Base-by-base conservation (phyloP, 192 early-diverging fungal genomes). In the Anaeromyces robustus region DNA sequence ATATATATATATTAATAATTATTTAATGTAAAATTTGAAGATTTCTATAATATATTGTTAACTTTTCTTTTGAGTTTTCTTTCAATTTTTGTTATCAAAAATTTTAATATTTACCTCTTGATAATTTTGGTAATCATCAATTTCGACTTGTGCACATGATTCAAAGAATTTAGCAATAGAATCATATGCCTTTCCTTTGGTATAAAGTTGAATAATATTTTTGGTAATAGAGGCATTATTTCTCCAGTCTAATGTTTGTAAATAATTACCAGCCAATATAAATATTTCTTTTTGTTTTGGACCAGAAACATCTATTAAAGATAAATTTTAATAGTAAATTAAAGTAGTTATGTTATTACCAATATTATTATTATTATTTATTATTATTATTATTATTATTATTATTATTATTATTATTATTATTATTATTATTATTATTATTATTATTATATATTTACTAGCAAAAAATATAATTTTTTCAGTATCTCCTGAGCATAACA, bases 61-160 rank as follows among this genome's bases (percentile, higher is more conserved):
- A n/a, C n/a, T n/a, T n/a, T n/a, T n/a, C n/a, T n/a, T n/a, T n/a
- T n/a, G n/a, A n/a, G n/a, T n/a, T n/a, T n/a, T n/a, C n/a, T n/a
- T n/a, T n/a, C n/a, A n/a, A n/a, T n/a, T n/a, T n/a, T n/a, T n/a
- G n/a, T n/a, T n/a, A n/a, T 12, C 9, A 12, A 39, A 39, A n/a
- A 68, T 68, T 26, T 11, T n/a, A n/a, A 68, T 68, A 22, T 4
- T 68, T 84, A 88, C 88, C 84, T 91, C 90, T 78, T 89, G 88
- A 82, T 91, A 91, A 82, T 89, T 90, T 81, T 88, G 88, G 77
- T 86, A 91, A 82, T 90, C 89, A 68, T 91, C 90, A 59, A 91
- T 86, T 81, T 91, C 90, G 29, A 89, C 83, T 78, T 86, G 87
- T 22, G 86, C 87, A 78, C 90, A 91, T 9, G 89, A 80, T 39